Base-by-base conservation (phyloP, 116 monocot species). In the Cymodocea nodosa region DNA sequence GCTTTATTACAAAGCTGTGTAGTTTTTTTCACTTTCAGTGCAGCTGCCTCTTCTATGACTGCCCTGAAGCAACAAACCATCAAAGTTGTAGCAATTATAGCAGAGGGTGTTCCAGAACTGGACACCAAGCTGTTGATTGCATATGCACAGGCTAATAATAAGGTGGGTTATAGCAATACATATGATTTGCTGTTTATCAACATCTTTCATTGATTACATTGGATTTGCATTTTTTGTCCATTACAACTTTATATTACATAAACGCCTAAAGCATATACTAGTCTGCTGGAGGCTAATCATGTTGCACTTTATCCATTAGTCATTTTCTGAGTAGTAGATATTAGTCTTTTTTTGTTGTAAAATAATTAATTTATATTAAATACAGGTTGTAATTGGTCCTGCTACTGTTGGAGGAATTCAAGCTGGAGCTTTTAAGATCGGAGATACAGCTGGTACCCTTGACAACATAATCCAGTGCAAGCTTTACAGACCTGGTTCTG, bases 401-500 rank as follows among this genome's bases (percentile, higher is more conserved):
- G 92, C 89, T 25, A 92, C 99, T 63, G 99, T 99, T 78, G 99
- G 92, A 24, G 99, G 92, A 18, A 84, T 99, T 48, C 99, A 99
- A 80, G 99, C 92, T 79, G 99, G 99, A 72, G 92, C 99, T 23
- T 99, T 99, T 73, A 99, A 89, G 72, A 99, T 99, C 53, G 99
- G 92, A 59, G 92, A 99, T 50, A 99, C 99, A 59, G 92, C 99
- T 68, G 99, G 92, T 79, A 92, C 99, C 56, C 87, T 92, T 62
- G 99, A 92, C 65, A 92, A 99, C 70, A 99, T 99, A 71, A 81
- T 99, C 74, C 78, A 89, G 4, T 89, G 89, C 92, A 99, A 92
- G 77, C 92, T 99, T 79, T 92, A 99, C 76, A 76, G 98, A 34
- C 92, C 84, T 51, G 92, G 98, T 55, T 89, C 89, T 70, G 86